Conservation (phyloP, 2,329 filamentous ascomycete species). For the Epichloe sp. region DNA sequence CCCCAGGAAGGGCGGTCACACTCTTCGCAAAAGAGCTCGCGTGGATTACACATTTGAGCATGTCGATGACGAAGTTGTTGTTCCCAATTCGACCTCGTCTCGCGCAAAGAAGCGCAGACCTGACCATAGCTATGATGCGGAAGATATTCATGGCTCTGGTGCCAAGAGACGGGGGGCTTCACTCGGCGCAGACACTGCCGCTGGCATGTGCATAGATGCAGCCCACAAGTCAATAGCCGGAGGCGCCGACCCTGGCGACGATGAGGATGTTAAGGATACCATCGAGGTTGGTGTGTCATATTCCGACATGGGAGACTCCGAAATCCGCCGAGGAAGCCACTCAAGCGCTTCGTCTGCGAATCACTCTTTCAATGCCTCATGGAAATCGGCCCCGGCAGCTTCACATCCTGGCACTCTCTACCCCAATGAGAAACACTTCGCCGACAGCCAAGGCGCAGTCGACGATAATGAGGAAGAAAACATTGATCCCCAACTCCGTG, state of each 20-base stretch:
- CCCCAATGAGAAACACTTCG: not conserved
- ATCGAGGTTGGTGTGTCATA: constrained; percentile 39
- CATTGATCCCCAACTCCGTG: constrained; percentile 6
- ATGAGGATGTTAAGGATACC: constrained; percentile 41
- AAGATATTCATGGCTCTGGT: constrained; percentile 17
- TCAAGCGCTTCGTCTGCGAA: constrained; percentile 18
- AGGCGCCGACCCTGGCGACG: constrained; percentile 22
- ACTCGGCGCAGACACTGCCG: constrained; percentile 21
- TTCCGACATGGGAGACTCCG: constrained; percentile 20
- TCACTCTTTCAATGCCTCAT: constrained; percentile 9
- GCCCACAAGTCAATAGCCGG: constrained; percentile 24
- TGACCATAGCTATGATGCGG: constrained; percentile 21
- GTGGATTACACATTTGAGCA: constrained; percentile 45
- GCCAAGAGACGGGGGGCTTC: constrained; percentile 25
- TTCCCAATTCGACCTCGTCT: constrained; percentile 21
- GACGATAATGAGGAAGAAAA: not conserved
- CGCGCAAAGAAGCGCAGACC: constrained; percentile 25
- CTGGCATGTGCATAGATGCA: constrained; percentile 26
- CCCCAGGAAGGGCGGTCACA: constrained; percentile 45
- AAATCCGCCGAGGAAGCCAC: constrained; percentile 12
- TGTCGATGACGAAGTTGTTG: constrained; percentile 32
- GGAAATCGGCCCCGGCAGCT: constrained; percentile 8
- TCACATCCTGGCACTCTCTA: not conserved
- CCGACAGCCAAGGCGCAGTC: not conserved
- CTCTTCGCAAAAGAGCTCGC: constrained; percentile 41